Evolutionary conservation across 2,329 filamentous ascomycete species (phyloP), one percentile per base, ranked within the genome.

Genomic region (Zymoseptoria brevis): DNA sequence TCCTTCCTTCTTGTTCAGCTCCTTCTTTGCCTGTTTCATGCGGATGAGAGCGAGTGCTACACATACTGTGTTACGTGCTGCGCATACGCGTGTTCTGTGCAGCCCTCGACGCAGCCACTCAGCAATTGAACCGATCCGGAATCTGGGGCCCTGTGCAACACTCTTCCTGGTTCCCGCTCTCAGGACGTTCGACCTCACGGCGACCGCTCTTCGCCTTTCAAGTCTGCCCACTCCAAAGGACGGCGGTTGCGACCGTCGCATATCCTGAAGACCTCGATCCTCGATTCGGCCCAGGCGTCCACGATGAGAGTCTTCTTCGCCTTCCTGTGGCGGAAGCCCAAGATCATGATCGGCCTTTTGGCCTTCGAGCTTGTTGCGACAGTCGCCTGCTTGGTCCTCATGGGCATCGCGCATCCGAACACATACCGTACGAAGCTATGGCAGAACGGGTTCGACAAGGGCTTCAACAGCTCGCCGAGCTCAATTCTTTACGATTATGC

Each of bases 381-480:
- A 22, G 78, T 93, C 58, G 81, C 84, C 16, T 76, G 83, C 54
- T 80, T 93, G 63, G 81, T 88, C 45, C 79, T 92, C 56, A 89
- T 88, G 71, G 87, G 84, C 65, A 84, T 92, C 68, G 82, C 87
- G 35, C 85, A 88, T 66, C 88, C 88, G 16, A 82, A 91, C 71
- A 79, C 86, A 57, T 92, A 87, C 73, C 83, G 88, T 53, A 86
- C 84, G 8, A 82, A 81, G 64, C 76, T 92, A 67, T 93, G 89
- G 89, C 77, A 81, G 69, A 84, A 90, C 67, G 89, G 89, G 63
- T 84, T 79, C 60, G 80, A 86, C 57, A 78, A 88, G 70, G 82
- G 83, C 61, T 88, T 88, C 78, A 92, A 92, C 75, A 90, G 87
- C 62, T 85, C 84, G 66, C 88, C 89, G 13, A 80, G 76, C 61